Base-by-base conservation (phyloP, 2,329 filamentous ascomycete genomes). In the Acrodontium crateriforme region DNA sequence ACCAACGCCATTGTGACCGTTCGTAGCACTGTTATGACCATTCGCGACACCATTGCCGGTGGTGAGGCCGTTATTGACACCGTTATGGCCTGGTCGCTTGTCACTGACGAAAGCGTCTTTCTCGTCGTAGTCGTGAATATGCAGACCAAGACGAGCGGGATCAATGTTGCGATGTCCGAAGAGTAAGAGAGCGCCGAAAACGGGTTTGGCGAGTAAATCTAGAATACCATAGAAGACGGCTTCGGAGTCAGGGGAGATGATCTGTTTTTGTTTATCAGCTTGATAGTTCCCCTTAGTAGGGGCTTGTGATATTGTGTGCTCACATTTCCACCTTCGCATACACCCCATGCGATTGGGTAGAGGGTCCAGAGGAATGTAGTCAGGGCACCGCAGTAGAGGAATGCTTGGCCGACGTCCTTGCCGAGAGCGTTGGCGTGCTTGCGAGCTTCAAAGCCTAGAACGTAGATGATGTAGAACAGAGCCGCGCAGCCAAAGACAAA, bases 181-280 rank as follows among this genome's bases (percentile, higher is more conserved):
- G 27, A 80, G 55, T 1, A 80, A 59, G 1, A 77, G 45, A 9
- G 60, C 56, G 10, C 70, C 69, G 38, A 78, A 79, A 6, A 67
- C 58, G 0, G 71, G 70, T 55, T 78, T 79, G 5, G 74, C 65
- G 3, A 77, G 35, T 4, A 78, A 50, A 34, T 80, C 75, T 1
- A 81, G 59, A 3, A 78, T 54, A 22, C 74, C 72, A 44, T 80
- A 81, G 47, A 79, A 78, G 33, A 77, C 54, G 8, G 71, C 71
- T 45, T 80, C 75, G 0, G 67, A 69, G 44, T 80, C 74, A 0
- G 71, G 67, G 2, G 72, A 53, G 27, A 78, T 75, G 36, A 75
- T 52, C n/a, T n/a, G n/a, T n/a, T n/a, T n/a, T n/a, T n/a, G n/a
- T n/a, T n/a, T n/a, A n/a, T n/a, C n/a, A n/a, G n/a, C n/a, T n/a